A percentile compares a stretch with the other conserved stretches of the same genome.
phyloP scores from a whole-genome alignment of 192 early-diverging fungal genomes.

The Coemansia erecta region DNA sequence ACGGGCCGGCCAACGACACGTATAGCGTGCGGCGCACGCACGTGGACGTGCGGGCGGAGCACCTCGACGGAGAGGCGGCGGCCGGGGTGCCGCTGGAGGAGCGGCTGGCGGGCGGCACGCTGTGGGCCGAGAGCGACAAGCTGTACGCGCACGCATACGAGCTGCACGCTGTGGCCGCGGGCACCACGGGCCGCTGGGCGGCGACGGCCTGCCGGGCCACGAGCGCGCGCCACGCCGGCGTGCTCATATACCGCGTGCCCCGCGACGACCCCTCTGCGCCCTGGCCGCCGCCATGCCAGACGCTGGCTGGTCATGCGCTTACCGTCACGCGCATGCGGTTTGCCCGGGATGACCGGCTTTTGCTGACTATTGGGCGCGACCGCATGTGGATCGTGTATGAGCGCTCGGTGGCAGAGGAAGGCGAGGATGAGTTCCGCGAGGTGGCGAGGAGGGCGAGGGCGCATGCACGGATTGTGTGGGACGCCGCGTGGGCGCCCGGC shows the following conservation, averaged over 20 bases:
- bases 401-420: too few species aligned
- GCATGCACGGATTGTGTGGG: slow-evolving; percentile 94
- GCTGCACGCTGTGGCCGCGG: slow-evolving; percentile 73
- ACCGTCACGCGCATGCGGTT: slow-evolving; percentile 84
- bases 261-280: slow-evolving; percentile 2
- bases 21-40: slow-evolving; percentile 60
- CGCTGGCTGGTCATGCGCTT: slow-evolving; percentile 78
- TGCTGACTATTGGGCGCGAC: slow-evolving; percentile 85
- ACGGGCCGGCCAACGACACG: slow-evolving; percentile 54
- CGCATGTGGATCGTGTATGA: slow-evolving; percentile 84
- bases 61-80: slow-evolving; percentile 46
- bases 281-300: slow-evolving; percentile 25
- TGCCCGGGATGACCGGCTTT: slow-evolving; percentile 61
- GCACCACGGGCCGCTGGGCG: slow-evolving; percentile 65
- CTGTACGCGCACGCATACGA: slow-evolving; percentile 98
- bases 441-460: slow-evolving; percentile 34
- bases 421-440: slow-evolving; percentile 15
- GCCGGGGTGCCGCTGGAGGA: slow-evolving; percentile 81
- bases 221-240: slow-evolving; percentile 23
- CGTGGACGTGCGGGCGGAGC: slow-evolving; percentile 49
- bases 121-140: slow-evolving; percentile 97
- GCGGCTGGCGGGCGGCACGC: slow-evolving; percentile 79
- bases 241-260: slow-evolving; percentile 32
- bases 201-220: slow-evolving; percentile 60
- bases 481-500: slow-evolving; percentile 77